phyloP scores from a whole-genome alignment of 148 eudicot species.

The Rhododendron mucronatum region DNA sequence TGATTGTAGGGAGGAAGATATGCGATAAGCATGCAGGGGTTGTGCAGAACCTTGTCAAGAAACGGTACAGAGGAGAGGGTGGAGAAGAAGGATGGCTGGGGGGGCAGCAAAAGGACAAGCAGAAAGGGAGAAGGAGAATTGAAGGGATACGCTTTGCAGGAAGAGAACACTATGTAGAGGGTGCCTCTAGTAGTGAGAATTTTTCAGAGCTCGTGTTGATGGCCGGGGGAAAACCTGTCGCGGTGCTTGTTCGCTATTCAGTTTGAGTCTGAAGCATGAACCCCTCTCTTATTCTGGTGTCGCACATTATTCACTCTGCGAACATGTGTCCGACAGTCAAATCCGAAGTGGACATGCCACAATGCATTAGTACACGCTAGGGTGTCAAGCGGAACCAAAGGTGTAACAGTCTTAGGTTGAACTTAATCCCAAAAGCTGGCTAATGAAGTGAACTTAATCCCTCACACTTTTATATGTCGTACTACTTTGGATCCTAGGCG shows the following conservation, averaged over 20 bases:
- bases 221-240: background rate
- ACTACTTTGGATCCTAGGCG: background rate
- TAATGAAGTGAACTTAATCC: background rate
- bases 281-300: background rate
- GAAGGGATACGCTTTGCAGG: background rate
- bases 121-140: background rate
- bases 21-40: background rate
- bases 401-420: background rate
- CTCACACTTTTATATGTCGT: background rate
- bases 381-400: background rate
- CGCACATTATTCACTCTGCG: no score
- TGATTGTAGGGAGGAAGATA: background rate
- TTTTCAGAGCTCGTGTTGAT: background rate
- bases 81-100: background rate
- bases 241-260: background rate
- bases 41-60: background rate
- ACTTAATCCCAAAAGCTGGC: background rate
- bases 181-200: background rate
- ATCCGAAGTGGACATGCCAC: background rate
- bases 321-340: background rate
- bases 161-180: background rate
- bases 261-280: background rate
- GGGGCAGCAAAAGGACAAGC: background rate
- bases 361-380: background rate
- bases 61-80: background rate